Percentiles rank a stretch among this genome's conserved stretches.
Conservation (phyloP, 441 rosid species). For the California macrophylla region DNA sequence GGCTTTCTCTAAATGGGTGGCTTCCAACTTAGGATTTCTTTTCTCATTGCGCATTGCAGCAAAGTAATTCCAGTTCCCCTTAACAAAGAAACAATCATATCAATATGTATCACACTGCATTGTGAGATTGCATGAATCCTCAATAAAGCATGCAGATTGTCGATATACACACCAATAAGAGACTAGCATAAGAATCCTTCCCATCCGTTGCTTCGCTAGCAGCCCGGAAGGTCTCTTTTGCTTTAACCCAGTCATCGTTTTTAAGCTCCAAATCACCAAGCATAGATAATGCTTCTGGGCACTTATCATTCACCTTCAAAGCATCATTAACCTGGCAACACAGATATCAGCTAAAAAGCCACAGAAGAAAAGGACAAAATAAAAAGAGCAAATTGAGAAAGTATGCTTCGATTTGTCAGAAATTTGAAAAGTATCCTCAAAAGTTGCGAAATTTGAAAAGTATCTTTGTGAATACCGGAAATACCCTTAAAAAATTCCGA, state of each 20-base stretch:
- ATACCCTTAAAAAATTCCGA: too few relatives aligned
- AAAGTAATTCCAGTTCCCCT: conserved; percentile 99
- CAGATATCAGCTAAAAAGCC: neutral
- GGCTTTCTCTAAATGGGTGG: conserved; percentile 97
- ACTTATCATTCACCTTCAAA: conserved; percentile 77
- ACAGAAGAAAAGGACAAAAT: conserved; percentile 11
- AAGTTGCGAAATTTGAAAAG: too few relatives aligned
- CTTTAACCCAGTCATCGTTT: conserved; percentile 99
- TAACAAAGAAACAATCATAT: conserved; percentile 27
- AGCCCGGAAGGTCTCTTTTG: conserved; percentile 94
- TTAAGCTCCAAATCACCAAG: conserved; percentile 98
- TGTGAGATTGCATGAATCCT: neutral
- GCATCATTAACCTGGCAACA: conserved; percentile 78
- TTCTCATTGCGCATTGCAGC: conserved; percentile 99
- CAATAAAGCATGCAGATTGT: neutral
- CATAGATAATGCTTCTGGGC: conserved; percentile 84
- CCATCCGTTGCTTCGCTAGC: conserved; percentile 93
- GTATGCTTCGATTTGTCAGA: too few relatives aligned
- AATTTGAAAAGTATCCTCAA: too few relatives aligned
- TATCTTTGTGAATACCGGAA: too few relatives aligned
- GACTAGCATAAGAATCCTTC: conserved; percentile 90
- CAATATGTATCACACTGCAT: neutral
- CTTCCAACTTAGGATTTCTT: conserved; percentile 95
- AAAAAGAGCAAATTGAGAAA: too few relatives aligned
- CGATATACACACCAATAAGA: conserved; percentile 63